These are phyloP conservation scores for Trypanosoma platydactyli DNA, from an alignment of 208 protist genomes.

Conservation along the genomic window DNA sequence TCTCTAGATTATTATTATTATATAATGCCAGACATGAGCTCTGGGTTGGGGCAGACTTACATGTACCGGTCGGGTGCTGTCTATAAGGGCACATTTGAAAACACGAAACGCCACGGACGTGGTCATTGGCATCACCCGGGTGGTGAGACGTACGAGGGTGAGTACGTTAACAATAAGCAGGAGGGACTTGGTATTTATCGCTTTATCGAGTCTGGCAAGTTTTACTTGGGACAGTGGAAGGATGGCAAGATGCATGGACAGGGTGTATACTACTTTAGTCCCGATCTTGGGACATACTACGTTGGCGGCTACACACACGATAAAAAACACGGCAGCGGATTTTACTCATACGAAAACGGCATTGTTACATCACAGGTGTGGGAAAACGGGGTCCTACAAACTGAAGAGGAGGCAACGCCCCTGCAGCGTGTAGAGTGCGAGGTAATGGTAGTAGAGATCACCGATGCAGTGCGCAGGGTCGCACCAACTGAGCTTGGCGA, in stretches of 20 bases:
- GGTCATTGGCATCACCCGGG: slow-evolving; percentile 78
- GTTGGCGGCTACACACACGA: slow-evolving; percentile 74
- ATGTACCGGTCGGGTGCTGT: slow-evolving; percentile 87
- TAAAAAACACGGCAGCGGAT: slow-evolving; percentile 79
- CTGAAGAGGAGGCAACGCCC: slow-evolving; percentile 64
- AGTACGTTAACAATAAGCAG: slow-evolving; percentile 87
- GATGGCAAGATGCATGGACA: slow-evolving; percentile 79
- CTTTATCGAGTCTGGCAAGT: slow-evolving; percentile 66
- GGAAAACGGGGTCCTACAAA: slow-evolving; percentile 54
- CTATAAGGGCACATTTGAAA: slow-evolving; percentile 87
- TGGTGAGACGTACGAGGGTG: slow-evolving; percentile 85
- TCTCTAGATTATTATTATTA: too few species aligned
- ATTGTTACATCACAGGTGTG: slow-evolving; percentile 83
- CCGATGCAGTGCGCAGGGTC: slow-evolving; percentile 48
- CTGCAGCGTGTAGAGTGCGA: slow-evolving; percentile 57
- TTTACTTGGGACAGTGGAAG: slow-evolving; percentile 83
- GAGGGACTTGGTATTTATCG: slow-evolving; percentile 84
- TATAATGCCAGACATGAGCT: too few species aligned
- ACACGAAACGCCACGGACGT: slow-evolving; percentile 67
- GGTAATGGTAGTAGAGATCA: slow-evolving; percentile 44
- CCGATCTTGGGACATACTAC: slow-evolving; percentile 62
- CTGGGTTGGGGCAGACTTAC: slow-evolving; percentile 29
- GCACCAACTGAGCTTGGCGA: slow-evolving; percentile 69
- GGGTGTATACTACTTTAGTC: slow-evolving; percentile 84
- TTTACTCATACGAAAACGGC: slow-evolving; percentile 86